Percentiles rank a stretch among this genome's conserved stretches.
phyloP scores from a whole-genome alignment of 208 protist species.

The Acanthamoeba healyi region DNA sequence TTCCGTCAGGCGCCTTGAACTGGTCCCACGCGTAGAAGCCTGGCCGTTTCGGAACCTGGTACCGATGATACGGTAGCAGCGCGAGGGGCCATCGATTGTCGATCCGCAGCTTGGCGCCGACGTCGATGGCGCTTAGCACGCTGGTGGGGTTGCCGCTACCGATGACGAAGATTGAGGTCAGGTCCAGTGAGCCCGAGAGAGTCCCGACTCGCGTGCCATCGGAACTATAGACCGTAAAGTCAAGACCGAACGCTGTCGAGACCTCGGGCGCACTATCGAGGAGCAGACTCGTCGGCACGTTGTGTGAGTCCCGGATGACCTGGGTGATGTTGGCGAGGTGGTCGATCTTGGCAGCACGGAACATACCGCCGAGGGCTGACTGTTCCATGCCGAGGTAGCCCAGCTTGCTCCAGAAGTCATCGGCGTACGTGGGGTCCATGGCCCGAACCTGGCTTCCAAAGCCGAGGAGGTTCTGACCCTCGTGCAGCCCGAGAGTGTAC shows the following conservation, averaged over 20 bases:
- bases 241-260: neutral
- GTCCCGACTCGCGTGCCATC: neutral
- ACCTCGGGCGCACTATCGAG: neutral
- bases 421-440: constrained; percentile 39
- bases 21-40: constrained; percentile 39
- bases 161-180: constrained; percentile 8
- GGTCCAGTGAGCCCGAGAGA: neutral
- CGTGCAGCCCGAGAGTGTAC: neutral
- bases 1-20: constrained; percentile 20
- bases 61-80: neutral
- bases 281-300: constrained; percentile 3
- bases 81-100: constrained; percentile 3
- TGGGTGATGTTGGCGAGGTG: constrained; percentile 12
- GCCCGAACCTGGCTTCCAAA: neutral
- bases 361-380: constrained; percentile 19
- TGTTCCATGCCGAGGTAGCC: neutral
- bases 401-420: constrained; percentile 37
- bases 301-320: neutral
- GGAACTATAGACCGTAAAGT: neutral
- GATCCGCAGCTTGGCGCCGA: constrained; percentile 30
- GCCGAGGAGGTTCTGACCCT: constrained; percentile 6
- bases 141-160: neutral
- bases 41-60: constrained; percentile 17
- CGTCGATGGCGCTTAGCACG: constrained; percentile 21
- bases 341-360: constrained; percentile 20